phyloP scores from a whole-genome alignment of 2,329 filamentous ascomycete species.

The Botryotinia convoluta region DNA sequence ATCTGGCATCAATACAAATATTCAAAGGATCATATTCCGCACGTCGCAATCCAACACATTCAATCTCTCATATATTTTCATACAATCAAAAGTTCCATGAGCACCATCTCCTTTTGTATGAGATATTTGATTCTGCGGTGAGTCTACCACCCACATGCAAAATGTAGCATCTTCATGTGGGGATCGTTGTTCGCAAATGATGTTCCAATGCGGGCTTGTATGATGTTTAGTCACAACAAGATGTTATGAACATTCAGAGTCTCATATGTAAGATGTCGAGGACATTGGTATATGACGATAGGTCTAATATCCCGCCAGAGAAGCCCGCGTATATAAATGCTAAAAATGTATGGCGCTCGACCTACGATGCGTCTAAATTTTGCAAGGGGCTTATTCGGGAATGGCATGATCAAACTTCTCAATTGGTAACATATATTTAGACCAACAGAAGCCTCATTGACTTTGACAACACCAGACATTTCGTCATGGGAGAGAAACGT shows the following conservation, averaged over 20 bases:
- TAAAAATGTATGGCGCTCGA: neutral
- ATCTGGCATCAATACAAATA: neutral
- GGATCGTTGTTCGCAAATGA: too few species aligned
- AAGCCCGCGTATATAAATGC: neutral
- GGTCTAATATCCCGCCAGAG: too few species aligned
- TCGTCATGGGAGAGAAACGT: neutral
- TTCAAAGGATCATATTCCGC: neutral
- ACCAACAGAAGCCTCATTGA: neutral
- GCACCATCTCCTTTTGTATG: too few species aligned
- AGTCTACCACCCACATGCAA: neutral
- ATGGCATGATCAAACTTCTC: neutral
- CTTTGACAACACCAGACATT: neutral
- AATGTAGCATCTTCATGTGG: neutral
- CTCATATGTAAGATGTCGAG: neutral
- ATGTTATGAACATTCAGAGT: neutral
- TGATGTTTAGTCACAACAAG: neutral
- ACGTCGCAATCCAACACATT: neutral
- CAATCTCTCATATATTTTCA: neutral
- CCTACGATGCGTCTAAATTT: neutral
- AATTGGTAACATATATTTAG: neutral
- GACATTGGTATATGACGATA: too few species aligned
- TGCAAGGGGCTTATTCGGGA: neutral
- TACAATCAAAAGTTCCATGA: neutral
- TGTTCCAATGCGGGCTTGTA: neutral
- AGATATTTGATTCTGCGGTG: too few species aligned